Conservation (phyloP, 1,139 yeast species). For the Sugiyamaella sp. region DNA sequence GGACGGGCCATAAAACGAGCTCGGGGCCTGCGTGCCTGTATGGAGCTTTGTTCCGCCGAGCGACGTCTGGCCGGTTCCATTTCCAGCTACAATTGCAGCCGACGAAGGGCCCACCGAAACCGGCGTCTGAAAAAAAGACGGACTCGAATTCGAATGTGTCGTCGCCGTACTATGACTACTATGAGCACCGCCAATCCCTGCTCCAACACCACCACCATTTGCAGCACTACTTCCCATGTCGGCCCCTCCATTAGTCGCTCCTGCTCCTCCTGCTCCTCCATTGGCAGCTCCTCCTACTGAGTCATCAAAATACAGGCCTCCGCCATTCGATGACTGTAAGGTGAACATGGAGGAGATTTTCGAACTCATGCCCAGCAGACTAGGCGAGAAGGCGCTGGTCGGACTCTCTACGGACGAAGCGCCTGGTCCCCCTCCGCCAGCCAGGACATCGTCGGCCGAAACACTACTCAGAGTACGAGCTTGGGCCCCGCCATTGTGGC, state of each 20-base stretch:
- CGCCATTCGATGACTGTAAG: constrained; percentile 11
- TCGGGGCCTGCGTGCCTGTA: constrained; percentile 18
- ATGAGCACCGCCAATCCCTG: not conserved
- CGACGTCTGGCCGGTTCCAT: not conserved
- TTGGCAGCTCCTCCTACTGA: no score
- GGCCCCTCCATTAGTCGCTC: not conserved
- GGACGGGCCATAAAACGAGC: constrained; percentile 20
- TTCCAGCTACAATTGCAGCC: not conserved
- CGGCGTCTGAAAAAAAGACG: not conserved
- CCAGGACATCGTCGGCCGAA: not conserved
- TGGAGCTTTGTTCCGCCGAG: constrained; percentile 1
- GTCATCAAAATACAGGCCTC: constrained; percentile 20
- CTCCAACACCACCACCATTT: not conserved
- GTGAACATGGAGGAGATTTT: constrained; percentile 16
- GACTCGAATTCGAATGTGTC: not conserved
- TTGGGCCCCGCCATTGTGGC: not conserved
- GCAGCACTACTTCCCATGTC: not conserved
- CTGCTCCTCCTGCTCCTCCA: not conserved
- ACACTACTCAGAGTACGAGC: not conserved
- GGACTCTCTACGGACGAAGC: constrained; percentile 6
- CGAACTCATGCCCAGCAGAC: constrained; percentile 17
- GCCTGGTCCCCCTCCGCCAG: not conserved
- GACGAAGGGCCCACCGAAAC: not conserved
- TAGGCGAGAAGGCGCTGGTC: constrained; percentile 18
- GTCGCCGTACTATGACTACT: not conserved